phyloP scores from a whole-genome alignment of 2,329 filamentous ascomycete genomes.

The Waltergamsia citrina region DNA sequence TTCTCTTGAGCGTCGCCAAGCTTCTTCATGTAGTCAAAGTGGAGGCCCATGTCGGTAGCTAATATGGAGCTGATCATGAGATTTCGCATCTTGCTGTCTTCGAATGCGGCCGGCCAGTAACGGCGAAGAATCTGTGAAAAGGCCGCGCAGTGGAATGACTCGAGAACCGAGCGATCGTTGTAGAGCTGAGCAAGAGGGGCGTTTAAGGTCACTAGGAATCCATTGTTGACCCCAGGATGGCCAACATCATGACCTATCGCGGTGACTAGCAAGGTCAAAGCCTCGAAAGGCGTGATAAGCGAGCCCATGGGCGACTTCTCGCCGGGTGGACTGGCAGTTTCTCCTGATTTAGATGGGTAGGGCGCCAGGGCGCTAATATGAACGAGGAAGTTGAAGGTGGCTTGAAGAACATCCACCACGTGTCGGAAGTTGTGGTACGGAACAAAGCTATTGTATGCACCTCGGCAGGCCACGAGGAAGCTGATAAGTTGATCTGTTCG shows the following conservation, averaged over 20 bases:
- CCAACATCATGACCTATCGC: slow-evolving; percentile 98
- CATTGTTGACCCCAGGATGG: slow-evolving; percentile 96
- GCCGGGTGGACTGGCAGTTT: neutral
- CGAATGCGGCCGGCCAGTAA: slow-evolving; percentile 80
- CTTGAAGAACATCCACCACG: slow-evolving; percentile 91
- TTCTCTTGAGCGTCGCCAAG: slow-evolving; percentile 74
- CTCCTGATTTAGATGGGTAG: slow-evolving; percentile 35
- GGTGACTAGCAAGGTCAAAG: slow-evolving; percentile 79
- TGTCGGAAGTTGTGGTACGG: slow-evolving; percentile 98
- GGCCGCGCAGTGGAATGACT: slow-evolving; percentile 95
- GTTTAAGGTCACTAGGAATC: slow-evolving; percentile 85
- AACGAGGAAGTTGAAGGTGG: slow-evolving; percentile 82
- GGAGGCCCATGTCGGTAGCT: slow-evolving; percentile 93
- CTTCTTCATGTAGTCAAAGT: slow-evolving; percentile 94
- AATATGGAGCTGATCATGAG: slow-evolving; percentile 97
- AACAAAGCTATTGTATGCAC: slow-evolving; percentile 93
- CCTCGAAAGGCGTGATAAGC: slow-evolving; percentile 78
- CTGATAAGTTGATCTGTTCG: slow-evolving; percentile 65
- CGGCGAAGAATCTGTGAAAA: slow-evolving; percentile 91
- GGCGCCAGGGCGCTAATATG: slow-evolving; percentile 66
- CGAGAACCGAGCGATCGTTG: slow-evolving; percentile 92
- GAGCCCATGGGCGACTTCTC: slow-evolving; percentile 58
- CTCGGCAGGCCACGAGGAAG: slow-evolving; percentile 80
- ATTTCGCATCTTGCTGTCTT: slow-evolving; percentile 70
- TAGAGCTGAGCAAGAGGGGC: slow-evolving; percentile 90